Conservation (phyloP, 805 yeast species). For the Tanozyma kutaoensis region DNA sequence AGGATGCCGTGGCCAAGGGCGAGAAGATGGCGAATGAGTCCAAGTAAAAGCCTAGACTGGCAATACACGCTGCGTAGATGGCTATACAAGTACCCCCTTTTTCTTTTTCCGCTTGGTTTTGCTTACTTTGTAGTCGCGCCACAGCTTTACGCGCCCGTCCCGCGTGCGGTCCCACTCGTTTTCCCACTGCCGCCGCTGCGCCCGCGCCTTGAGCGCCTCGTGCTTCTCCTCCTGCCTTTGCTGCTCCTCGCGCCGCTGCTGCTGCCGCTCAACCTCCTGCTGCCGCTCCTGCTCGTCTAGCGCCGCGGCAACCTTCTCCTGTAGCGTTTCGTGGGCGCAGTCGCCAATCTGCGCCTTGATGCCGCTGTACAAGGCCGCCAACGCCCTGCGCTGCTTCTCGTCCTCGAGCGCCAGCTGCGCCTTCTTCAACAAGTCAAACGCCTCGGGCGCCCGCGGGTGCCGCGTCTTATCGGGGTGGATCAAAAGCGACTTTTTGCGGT, state of each 20-base stretch:
- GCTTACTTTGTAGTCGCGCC: slow-evolving; percentile 39
- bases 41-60: no score
- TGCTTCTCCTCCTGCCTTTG: slow-evolving; percentile 13
- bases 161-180: slow-evolving; percentile 49
- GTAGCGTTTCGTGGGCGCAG: slow-evolving; percentile 11
- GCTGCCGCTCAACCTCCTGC: slow-evolving; percentile 12
- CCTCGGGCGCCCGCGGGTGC: slow-evolving; percentile 45
- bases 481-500: slow-evolving; percentile 44
- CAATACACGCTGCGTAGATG: no score
- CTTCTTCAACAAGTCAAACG: slow-evolving; percentile 46
- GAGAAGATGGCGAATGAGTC: slow-evolving; percentile 96
- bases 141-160: slow-evolving; percentile 42
- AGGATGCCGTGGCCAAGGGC: slow-evolving; percentile 97
- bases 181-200: slow-evolving; percentile 17
- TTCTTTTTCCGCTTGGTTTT: slow-evolving; percentile 33
- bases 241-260: slow-evolving; percentile 15
- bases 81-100: slow-evolving; percentile 27
- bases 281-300: slow-evolving; percentile 24
- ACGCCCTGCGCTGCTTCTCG: slow-evolving; percentile 6
- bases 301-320: slow-evolving; percentile 28
- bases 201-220: slow-evolving; percentile 12
- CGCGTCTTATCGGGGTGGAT: slow-evolving; percentile 59
- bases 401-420: slow-evolving; percentile 28
- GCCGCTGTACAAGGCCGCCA: slow-evolving; percentile 1
- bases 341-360: slow-evolving; percentile 7